These are phyloP conservation scores for Prunus campanulata DNA, from an alignment of 306 rosid genomes.

Conservation along the genomic window DNA sequence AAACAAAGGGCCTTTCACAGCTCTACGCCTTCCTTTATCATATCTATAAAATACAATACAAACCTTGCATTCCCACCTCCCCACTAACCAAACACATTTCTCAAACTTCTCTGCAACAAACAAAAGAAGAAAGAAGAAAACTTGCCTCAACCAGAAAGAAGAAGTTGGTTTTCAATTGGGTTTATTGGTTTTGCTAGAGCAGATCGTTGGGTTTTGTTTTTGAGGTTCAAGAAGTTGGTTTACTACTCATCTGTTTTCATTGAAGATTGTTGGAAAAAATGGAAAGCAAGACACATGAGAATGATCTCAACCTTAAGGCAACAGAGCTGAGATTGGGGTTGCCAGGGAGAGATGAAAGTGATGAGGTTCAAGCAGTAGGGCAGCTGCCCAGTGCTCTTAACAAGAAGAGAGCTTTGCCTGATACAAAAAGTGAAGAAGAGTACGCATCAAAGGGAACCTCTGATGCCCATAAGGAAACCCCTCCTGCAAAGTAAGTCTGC, in stretches of 20 bases:
- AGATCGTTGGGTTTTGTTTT: not conserved
- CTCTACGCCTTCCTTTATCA: conserved; percentile 1
- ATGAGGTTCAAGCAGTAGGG: conserved; percentile 19
- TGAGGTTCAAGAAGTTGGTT: not conserved
- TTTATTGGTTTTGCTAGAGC: conserved; percentile 5
- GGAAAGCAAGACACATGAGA: conserved; percentile 51
- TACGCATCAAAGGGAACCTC: conserved; percentile 29
- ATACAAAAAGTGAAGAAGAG: conserved; percentile 27
- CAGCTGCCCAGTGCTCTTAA: not conserved
- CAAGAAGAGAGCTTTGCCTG: conserved; percentile 61
- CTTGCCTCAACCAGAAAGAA: conserved; percentile 15
- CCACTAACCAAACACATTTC: conserved; percentile 14
- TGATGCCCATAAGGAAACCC: conserved; percentile 30
- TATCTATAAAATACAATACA: conserved; percentile 38
- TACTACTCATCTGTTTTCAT: not conserved
- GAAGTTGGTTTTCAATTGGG: not conserved
- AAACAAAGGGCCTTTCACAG: conserved; percentile 3
- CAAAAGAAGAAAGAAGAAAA: not conserved
- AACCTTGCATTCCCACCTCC: conserved; percentile 26
- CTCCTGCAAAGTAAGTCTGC: conserved; percentile 64
- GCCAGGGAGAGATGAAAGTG: conserved; percentile 62
- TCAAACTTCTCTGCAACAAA: not conserved
- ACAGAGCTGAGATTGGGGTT: conserved; percentile 80
- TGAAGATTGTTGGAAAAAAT: conserved; percentile 24
- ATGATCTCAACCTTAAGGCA: conserved; percentile 59